Conservation (phyloP, 2,329 filamentous ascomycete genomes). For the Ophiobolus disseminans region DNA sequence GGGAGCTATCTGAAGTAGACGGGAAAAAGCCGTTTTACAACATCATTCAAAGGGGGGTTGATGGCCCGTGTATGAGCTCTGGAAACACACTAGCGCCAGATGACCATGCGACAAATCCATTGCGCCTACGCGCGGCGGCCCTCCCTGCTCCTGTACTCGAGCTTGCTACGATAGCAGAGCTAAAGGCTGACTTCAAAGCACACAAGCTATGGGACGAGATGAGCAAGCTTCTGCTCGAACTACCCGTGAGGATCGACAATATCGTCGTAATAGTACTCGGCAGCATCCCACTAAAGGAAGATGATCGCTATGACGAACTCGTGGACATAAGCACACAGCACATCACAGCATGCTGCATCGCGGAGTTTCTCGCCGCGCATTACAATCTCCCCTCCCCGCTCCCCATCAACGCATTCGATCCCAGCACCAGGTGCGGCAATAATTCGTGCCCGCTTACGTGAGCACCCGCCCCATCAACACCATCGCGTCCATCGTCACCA, state of each 20-base stretch:
- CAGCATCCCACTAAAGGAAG: neutral
- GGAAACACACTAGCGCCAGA: too few relatives aligned
- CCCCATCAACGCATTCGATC: constrained; percentile 7
- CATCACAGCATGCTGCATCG: constrained; percentile 3
- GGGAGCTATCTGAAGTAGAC: too few relatives aligned
- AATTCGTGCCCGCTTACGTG: neutral
- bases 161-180: neutral
- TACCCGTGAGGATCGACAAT: constrained; percentile 7
- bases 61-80: too few relatives aligned
- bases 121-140: too few relatives aligned
- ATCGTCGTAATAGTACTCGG: constrained; percentile 11
- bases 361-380: neutral
- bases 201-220: neutral
- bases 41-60: too few relatives aligned
- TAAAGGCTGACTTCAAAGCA: too few relatives aligned
- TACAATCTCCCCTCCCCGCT: neutral
- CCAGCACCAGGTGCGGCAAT: constrained; percentile 3
- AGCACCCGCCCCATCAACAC: neutral
- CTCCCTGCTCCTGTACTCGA: neutral
- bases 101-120: too few relatives aligned
- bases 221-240: neutral
- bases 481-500: neutral
- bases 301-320: too few relatives aligned
- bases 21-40: too few relatives aligned
- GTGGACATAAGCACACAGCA: too few relatives aligned